Evolutionary conservation across 2,329 filamentous ascomycete genomes (phyloP), one percentile per base, ranked within the genome.

Genomic region (Penicillium vulpinum): DNA sequence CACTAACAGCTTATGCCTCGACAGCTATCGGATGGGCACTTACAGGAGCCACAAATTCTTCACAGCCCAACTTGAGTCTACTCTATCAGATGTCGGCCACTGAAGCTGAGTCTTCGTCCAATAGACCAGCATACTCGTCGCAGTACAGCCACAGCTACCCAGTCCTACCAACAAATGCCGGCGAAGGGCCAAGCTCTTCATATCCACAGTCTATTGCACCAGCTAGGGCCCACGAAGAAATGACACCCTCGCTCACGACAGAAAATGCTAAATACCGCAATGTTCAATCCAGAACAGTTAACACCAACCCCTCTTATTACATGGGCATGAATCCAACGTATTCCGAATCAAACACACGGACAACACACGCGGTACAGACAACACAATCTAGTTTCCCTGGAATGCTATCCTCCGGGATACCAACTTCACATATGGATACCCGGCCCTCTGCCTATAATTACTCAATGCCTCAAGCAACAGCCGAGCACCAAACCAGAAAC

Each of bases 31-130:
- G 90, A 1, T 95, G 90, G 88, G 92, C 90, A 8, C 77, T 96
- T n/a, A 91, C 91, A 0, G 91, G 91, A 15, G 93, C 88, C 1
- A 92, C 90, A 53, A 91, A 95, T 67, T 94, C 90, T 4, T 88
- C 90, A 1, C 92, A 87, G 61, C 91, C 91, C 0, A 94, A 90
- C 68, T 78, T 96, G 5, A 92, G 91, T 1, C 83, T 93, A 54
- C 84, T 95, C 69, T 95, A 91, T 70, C 87, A 90, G 58, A 86
- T 83, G 64, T 71, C 81, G 55, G 76, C 77, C 22, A 54, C 66
- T 1, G 70, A 70, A 13, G 48, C 62, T 4, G 64, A 64, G 18
- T 28, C 65, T 3, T 41, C 45, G 38, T 24, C 67, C 68, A 66
- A 62, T 62, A 66, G 63, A 62, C 39, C 74, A 40, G 54, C 71